A percentile compares a stretch with the other conserved stretches of the same genome.
phyloP scores from a whole-genome alignment of 768 basidiomycete species.

The Pleurotus tuoliensis region DNA sequence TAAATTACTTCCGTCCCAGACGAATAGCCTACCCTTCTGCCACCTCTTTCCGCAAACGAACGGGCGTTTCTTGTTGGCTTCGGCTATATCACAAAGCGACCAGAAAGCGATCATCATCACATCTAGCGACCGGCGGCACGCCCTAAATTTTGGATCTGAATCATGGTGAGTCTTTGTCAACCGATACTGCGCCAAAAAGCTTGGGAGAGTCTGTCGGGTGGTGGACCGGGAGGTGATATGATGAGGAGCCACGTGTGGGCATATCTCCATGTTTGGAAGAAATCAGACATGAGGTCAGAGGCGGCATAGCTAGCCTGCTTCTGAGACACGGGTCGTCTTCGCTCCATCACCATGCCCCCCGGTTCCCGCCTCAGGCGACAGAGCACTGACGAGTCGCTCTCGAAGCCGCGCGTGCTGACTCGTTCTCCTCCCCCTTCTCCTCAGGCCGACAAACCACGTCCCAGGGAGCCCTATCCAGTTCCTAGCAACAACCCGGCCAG shows the following conservation, averaged over 20 bases:
- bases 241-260: conserved; percentile 13
- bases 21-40: neutral
- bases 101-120: neutral
- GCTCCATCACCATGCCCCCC: conserved; percentile 38
- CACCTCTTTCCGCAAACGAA: too few relatives aligned
- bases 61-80: too few relatives aligned
- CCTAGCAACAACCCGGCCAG: conserved; percentile 80
- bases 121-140: neutral
- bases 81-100: too few relatives aligned
- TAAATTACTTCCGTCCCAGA: neutral
- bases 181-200: neutral
- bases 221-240: neutral
- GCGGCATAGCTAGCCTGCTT: conserved; percentile 7
- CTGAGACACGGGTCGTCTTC: conserved; percentile 13
- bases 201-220: neutral
- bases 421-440: conserved; percentile 53
- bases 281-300: conserved; percentile 19
- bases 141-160: neutral
- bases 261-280: conserved; percentile 9
- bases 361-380: conserved; percentile 41
- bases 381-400: conserved; percentile 32
- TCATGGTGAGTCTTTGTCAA: conserved; percentile 1
- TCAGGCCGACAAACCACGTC: conserved; percentile 30
- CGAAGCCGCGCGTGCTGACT: conserved; percentile 36
- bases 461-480: conserved; percentile 61